Evolutionary conservation across 495 filamentous ascomycete species (phyloP), one percentile per base, ranked within the genome.

Genomic region (Aspergillus avenaceus): DNA sequence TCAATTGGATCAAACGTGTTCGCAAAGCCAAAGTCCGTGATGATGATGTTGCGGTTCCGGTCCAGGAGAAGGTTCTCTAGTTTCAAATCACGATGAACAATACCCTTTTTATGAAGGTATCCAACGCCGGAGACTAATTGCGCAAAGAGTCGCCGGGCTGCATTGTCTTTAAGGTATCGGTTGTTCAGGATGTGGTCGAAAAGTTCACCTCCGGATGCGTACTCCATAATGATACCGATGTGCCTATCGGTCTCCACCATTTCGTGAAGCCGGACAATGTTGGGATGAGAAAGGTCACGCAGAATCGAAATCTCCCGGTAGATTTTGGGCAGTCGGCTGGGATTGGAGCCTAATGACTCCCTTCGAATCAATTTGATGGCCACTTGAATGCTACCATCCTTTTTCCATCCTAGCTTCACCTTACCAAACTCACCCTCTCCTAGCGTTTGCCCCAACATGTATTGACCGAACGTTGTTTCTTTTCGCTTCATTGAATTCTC

Each of bases 371-470:
- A 85, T 67, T 99, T 99, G 74, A 99, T 96, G 52, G 93, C 93
- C 50, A 99, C 93, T 75, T 98, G 79, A 37, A 96, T 85, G 50
- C 86, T 91, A 23, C 90, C 90, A 67, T 96, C 91, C 63, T 86
- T 84, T 70, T 96, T 97, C 93, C 95, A 99, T n/a, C 93, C 93
- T 59, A 99, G 80, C 67, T 97, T 97, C 58, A 99, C 93, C 63
- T 99, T 99, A 45, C 93, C 93, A 64, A 99, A 99, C 61, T 99
- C 93, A 26, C 93, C 93, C 73, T 97, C 93, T 41, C 93, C 93
- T 23, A 99, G 84, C n/a, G 92, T 97, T 58, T 96, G 90, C 4
- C 93, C 93, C 8, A 99, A 76, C 49, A 93, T 89, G 62, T 96
- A 99, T 22, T 95, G 88, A 29, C 93, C 95, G 63, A 97, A 97